Percentiles rank a stretch among this genome's conserved stretches.
phyloP scores from a whole-genome alignment of 2,329 filamentous ascomycete genomes.

The Xylaria sp. region DNA sequence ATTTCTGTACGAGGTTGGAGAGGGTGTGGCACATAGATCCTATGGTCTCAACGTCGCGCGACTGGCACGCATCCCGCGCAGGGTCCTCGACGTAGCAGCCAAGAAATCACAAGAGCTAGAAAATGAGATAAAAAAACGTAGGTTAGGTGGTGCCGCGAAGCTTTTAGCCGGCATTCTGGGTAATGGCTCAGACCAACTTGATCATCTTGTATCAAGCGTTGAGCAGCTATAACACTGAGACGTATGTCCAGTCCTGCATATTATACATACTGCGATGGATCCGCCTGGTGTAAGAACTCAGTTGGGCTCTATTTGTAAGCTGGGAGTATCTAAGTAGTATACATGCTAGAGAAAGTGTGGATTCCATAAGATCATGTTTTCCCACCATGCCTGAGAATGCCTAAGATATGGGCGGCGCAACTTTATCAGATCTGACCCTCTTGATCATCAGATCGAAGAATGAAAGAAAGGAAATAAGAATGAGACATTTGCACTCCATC shows the following conservation, averaged over 20 bases:
- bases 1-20: slow-evolving; percentile 90
- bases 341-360: slow-evolving; percentile 25
- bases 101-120: slow-evolving; percentile 82
- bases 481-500: not conserved
- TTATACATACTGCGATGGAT: not conserved
- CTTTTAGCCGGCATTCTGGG: slow-evolving; percentile 51
- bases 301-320: slow-evolving; percentile 19
- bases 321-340: slow-evolving; percentile 24
- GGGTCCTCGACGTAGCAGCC: slow-evolving; percentile 79
- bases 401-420: slow-evolving; percentile 10
- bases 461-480: not conserved
- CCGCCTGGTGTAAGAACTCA: not conserved
- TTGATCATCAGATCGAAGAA: slow-evolving; percentile 13
- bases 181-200: slow-evolving; percentile 50
- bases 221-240: slow-evolving; percentile 58
- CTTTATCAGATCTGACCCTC: slow-evolving; percentile 6
- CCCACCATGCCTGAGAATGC: slow-evolving; percentile 17
- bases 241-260: not conserved
- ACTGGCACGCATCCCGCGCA: slow-evolving; percentile 78
- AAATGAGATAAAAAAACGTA: slow-evolving; percentile 68
- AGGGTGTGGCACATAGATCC: slow-evolving; percentile 89
- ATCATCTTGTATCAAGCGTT: slow-evolving; percentile 60
- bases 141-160: slow-evolving; percentile 57
- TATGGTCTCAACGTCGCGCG: slow-evolving; percentile 94
- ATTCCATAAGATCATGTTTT: slow-evolving; percentile 25